Base-by-base conservation (phyloP, 108 stramenopile species). In the Pseudonitzschia delicatissima region DNA sequence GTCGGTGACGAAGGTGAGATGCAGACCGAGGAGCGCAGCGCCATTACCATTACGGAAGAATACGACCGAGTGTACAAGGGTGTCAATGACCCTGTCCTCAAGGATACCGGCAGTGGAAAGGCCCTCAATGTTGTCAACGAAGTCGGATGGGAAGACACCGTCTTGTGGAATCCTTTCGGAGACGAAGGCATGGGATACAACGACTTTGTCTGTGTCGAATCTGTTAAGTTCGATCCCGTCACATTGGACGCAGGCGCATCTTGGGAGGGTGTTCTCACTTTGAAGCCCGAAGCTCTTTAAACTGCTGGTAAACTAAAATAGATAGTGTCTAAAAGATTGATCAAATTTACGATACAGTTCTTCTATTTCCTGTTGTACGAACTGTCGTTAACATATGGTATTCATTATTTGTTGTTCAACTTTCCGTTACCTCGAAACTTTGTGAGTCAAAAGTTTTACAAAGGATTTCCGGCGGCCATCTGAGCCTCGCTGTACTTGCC, bases 171-270 rank as follows among this genome's bases (percentile, higher is more conserved):
- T 68, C 97, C 97, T 28, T 96, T 80, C 57, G 96, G 96, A 18
- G 71, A 96, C 65, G 97, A 96, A 65, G 95, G 85, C 55, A 98
- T 98, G 97, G 97, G 97, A 21, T 95, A 77, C 83, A 89, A 96
- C 73, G 89, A 92, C 77, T 98, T 98, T 73, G 88, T 98, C 23
- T 98, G 97, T 66, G 95, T 96, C 11, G 97, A 98, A 62, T 82
- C 80, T 74, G 97, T 92, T 48, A 92, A 92, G 82, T 93, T 93
- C 65, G 87, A 93, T 63, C 92, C 92, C 23, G 86, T 93, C 26
- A 85, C 92, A 32, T 74, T 93, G 64, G 82, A 76, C 31, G 88
- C 83, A 20, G 88, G 88, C 12, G 62, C 67, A 17, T 78, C 80
- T 13, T 93, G 92, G 92, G 77, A 76, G 23, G 92, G 92, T 55